Conservation (phyloP, 2,329 filamentous ascomycete genomes). For the Calonectria montana region DNA sequence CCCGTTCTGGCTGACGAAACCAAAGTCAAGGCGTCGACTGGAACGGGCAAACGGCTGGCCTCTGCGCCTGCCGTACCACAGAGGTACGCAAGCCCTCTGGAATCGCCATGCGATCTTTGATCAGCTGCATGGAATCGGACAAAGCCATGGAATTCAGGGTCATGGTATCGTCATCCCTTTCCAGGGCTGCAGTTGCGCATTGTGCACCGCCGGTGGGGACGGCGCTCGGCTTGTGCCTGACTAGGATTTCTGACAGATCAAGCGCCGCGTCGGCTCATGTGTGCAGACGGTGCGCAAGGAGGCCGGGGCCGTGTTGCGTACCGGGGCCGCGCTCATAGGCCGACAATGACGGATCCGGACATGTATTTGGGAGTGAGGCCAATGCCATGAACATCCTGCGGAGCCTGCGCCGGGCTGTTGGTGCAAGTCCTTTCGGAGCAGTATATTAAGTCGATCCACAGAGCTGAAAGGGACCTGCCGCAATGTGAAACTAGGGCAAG, state of each 20-base stretch:
- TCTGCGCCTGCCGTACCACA: background rate
- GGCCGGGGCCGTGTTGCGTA: background rate
- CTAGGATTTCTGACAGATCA: background rate
- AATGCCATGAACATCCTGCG: background rate
- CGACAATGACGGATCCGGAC: background rate
- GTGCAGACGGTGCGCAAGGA: background rate
- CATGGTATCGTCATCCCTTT: background rate
- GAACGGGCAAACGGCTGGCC: background rate
- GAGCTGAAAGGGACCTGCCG: background rate
- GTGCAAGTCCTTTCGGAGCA: background rate
- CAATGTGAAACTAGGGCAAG: background rate
- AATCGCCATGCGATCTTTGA: background rate
- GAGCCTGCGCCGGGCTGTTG: background rate
- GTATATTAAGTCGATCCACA: background rate
- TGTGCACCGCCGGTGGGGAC: background rate
- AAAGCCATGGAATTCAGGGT: constrained; percentile 3
- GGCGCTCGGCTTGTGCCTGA: background rate
- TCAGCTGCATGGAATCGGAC: background rate
- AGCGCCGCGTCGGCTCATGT: background rate
- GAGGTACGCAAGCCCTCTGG: background rate
- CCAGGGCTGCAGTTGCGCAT: background rate
- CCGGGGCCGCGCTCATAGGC: background rate
- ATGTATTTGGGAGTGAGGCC: background rate
- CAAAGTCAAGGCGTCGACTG: background rate
- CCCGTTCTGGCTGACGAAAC: background rate